phyloP scores from a whole-genome alignment of 306 rosid genomes.

The Inga oerstediana region DNA sequence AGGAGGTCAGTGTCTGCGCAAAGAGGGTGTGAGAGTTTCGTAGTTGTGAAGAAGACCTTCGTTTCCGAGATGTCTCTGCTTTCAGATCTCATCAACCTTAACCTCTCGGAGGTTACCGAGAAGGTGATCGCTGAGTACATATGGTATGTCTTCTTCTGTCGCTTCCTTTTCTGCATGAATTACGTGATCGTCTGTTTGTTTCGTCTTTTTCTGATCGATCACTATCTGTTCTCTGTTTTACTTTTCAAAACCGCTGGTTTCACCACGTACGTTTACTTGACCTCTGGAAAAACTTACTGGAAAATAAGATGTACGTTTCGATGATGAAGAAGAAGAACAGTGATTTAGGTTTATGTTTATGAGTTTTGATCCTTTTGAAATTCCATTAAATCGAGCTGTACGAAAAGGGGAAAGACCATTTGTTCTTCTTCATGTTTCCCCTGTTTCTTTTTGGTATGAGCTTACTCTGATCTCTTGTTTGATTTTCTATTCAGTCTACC shows the following conservation, averaged over 20 bases:
- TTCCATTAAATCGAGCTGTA: neutral
- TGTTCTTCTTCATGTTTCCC: neutral
- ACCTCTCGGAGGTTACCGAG: constrained; percentile 63
- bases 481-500: neutral
- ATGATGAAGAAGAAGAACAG: neutral
- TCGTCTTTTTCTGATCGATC: neutral
- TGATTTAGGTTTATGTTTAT: neutral
- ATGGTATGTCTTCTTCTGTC: constrained; percentile 48
- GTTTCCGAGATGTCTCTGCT: constrained; percentile 25
- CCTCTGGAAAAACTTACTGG: neutral
- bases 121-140: constrained; percentile 84
- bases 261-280: neutral
- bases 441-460: neutral
- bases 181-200: neutral
- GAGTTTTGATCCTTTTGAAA: neutral
- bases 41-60: neutral
- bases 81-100: constrained; percentile 70
- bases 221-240: neutral
- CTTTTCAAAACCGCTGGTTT: neutral
- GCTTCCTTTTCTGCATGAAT: neutral
- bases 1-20: neutral
- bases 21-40: neutral
- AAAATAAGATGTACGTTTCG: neutral
- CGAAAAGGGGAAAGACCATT: neutral
- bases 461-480: neutral